Evolutionary conservation across 768 basidiomycete species (phyloP), one percentile per base, ranked within the genome.

Genomic region (Tremella yokohamensis): DNA sequence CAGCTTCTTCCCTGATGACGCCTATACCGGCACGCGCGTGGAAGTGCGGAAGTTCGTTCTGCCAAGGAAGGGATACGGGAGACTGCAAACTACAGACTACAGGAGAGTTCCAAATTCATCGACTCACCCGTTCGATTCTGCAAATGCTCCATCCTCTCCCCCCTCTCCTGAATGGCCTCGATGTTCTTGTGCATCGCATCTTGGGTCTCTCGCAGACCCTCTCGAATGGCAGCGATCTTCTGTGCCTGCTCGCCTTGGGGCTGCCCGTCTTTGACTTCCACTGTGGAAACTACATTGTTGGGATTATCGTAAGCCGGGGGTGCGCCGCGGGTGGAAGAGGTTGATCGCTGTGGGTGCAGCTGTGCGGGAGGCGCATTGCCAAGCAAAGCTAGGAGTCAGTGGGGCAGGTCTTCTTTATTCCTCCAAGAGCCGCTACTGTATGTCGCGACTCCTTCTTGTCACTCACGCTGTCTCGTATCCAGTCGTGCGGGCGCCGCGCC

Each of bases 101-200:
- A n/a, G n/a, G n/a, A n/a, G n/a, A n/a, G n/a, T n/a, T n/a, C n/a
- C n/a, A n/a, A n/a, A n/a, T n/a, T n/a, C n/a, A n/a, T n/a, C n/a
- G n/a, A 57, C 62, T 54, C 49, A 67, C 69, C 60, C 18, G 64
- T 59, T 39, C 59, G 45, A 8, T 64, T 50, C 37, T 66, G 53
- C 0, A 71, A 47, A 45, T 60, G 22, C 40, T 66, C 58, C n/a
- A 71, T 40, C 39, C 38, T 49, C 40, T 63, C 59, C 3, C 66
- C 66, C 7, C 69, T 49, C 49, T 68, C 55, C 13, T 15, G 34
- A 8, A 68, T 62, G 4, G 29, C 53, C 20, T 62, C 51, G 8
- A 66, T 66, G 40, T 65, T 71, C 3, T 58, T 26, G 16, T 56
- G 39, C 40, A 66, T 37, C 16, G 40, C 24, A 15, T 53, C 16